Base-by-base conservation (phyloP, 1,284 basidiomycete species). In the Vanrija pseudolonga region DNA sequence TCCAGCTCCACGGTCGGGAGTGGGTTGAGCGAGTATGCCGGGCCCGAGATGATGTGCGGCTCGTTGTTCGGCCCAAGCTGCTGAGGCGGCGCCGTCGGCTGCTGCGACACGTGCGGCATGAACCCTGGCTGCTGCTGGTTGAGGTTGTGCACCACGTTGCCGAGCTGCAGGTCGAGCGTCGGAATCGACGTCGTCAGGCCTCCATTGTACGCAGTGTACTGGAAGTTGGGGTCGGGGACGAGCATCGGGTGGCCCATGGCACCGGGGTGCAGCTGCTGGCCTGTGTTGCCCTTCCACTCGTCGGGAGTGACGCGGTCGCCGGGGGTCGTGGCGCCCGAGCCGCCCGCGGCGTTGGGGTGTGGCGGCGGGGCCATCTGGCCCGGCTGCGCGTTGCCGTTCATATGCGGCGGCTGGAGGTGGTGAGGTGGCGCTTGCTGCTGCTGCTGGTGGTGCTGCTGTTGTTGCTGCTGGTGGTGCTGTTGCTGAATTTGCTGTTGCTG, bases 391-490 rank as follows among this genome's bases (percentile, higher is more conserved):
- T 32, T 32, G 32, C 32, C 32, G 32, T 32, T 32, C 32, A 32
- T 32, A 12, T 56, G 51, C 19, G 22, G 37, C 45, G 19, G 15
- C 43, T 57, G 32, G 6, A 26, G 40, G 19, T 36, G 46, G 15
- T 52, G 53, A 12, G 38, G 50, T 6, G 45, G 23, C 45, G 47
- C 55, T 22, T 45, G 45, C 41, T 51, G 48, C 14, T 55, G 38
- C 26, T 50, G 58, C 22, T 51, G 55, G 23, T 55, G 52, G 12
- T 53, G 50, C 15, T 45, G 50, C 26, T 28, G 50, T 36, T 18
- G 15, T 11, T 28, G 43, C 5, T 38, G 45, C 20, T 44, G 52
- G 9, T 44, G 52, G 15, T 48, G 46, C 14, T 48, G 39, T 4
- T 37, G 39, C 20, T 47, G 51, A 4, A 41, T 45, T 24, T 50